These are phyloP conservation scores for Ceratobasidium theobromae DNA, from an alignment of 1,284 basidiomycete species.

Conservation along the genomic window DNA sequence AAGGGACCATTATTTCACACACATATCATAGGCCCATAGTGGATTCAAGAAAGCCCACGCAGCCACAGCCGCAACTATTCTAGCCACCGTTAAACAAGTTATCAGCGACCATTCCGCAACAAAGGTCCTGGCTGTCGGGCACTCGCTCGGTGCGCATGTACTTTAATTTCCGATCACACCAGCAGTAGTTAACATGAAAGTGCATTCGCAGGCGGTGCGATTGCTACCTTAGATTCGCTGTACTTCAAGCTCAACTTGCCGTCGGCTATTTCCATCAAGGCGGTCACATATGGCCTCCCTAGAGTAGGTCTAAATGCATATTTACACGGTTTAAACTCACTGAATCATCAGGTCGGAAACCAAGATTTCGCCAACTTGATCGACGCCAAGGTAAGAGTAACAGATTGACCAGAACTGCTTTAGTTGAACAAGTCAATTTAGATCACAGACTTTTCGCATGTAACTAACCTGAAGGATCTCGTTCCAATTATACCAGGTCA, in stretches of 20 bases:
- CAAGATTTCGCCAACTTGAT: constrained; percentile 32
- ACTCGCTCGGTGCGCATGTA: not conserved
- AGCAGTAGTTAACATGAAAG: too few relatives aligned
- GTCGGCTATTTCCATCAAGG: constrained; percentile 14
- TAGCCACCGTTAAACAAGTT: constrained; percentile 13
- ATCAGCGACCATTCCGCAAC: not conserved
- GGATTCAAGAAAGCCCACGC: constrained; percentile 27
- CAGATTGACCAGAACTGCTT: not conserved
- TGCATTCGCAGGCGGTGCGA: constrained; percentile 23
- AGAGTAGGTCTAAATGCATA: not conserved
- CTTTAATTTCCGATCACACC: not conserved
- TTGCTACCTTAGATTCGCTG: constrained; percentile 27
- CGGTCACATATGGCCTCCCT: constrained; percentile 26
- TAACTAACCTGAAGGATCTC: constrained; percentile 55
- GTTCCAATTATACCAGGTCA: constrained; percentile 50
- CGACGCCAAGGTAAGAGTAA: constrained; percentile 5
- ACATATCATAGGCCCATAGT: too few relatives aligned
- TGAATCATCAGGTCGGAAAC: constrained; percentile 37
- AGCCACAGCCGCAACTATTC: not conserved
- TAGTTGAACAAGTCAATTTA: constrained; percentile 34
- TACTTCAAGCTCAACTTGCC: constrained; percentile 27
- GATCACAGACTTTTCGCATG: constrained; percentile 46
- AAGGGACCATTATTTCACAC: too few relatives aligned
- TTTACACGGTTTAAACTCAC: too few relatives aligned
- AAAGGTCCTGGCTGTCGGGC: constrained; percentile 8